These are phyloP conservation scores for Diaporthe nobilis DNA, from an alignment of 2,329 filamentous ascomycete species.

Conservation along the genomic window DNA sequence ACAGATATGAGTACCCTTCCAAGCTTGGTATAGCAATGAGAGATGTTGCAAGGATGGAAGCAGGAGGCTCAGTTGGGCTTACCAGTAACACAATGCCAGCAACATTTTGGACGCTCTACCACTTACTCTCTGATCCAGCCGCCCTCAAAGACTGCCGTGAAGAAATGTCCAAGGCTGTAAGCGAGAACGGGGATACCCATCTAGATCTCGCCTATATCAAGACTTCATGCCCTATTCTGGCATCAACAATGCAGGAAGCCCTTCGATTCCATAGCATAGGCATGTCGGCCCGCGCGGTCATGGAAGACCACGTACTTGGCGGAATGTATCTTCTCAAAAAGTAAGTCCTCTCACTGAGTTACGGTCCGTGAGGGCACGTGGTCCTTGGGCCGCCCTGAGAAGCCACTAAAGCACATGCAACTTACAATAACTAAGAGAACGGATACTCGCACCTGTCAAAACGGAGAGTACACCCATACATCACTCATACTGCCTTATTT, in stretches of 20 bases:
- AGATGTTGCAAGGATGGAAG: constrained; percentile 55
- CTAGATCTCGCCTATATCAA: constrained; percentile 51
- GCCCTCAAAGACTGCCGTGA: constrained; percentile 49
- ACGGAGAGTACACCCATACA: too few relatives aligned
- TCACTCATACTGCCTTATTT: too few relatives aligned
- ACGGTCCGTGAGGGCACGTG: too few relatives aligned
- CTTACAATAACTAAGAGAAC: neutral
- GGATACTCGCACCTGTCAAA: too few relatives aligned
- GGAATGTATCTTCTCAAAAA: constrained; percentile 40
- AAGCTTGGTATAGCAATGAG: constrained; percentile 47
- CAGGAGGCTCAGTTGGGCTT: constrained; percentile 53
- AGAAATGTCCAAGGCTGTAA: constrained; percentile 33
- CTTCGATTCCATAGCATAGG: constrained; percentile 53
- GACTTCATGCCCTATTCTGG: constrained; percentile 52
- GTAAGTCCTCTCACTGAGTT: constrained; percentile 18
- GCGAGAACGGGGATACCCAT: neutral
- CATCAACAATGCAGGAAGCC: constrained; percentile 56
- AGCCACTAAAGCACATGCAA: neutral
- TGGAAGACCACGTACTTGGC: constrained; percentile 35
- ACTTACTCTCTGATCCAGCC: constrained; percentile 51
- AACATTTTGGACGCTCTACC: constrained; percentile 55
- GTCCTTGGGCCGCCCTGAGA: neutral
- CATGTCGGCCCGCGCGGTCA: constrained; percentile 43
- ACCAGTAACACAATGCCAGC: constrained; percentile 55
- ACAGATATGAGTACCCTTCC: constrained; percentile 43